These are phyloP conservation scores for Solanum virginianum DNA, from an alignment of 257 asterid genomes.

Conservation along the genomic window DNA sequence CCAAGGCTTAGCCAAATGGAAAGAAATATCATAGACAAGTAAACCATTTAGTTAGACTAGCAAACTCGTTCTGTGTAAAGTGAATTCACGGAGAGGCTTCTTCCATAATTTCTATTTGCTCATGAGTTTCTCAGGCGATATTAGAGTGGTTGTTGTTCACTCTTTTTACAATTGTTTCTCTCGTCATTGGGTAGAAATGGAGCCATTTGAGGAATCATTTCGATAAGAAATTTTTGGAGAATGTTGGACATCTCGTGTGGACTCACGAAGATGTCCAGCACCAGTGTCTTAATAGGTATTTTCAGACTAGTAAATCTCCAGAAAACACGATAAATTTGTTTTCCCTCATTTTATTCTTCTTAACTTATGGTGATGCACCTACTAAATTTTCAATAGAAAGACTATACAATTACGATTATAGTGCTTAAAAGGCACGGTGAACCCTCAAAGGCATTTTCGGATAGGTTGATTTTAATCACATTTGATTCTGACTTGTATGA, in stretches of 20 bases:
- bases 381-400: background rate
- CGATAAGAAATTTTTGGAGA: background rate
- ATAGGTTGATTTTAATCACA: background rate
- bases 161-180: background rate
- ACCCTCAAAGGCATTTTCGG: background rate
- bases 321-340: background rate
- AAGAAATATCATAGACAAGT: background rate
- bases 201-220: background rate
- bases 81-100: background rate
- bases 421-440: background rate
- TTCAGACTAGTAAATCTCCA: background rate
- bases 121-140: background rate
- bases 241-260: background rate
- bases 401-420: background rate
- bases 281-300: background rate
- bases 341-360: background rate
- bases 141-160: background rate
- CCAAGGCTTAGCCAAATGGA: background rate
- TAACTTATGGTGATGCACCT: background rate
- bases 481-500: background rate
- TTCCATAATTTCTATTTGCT: background rate
- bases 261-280: background rate
- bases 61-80: background rate
- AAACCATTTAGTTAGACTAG: background rate
- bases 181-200: background rate